Percentiles rank a stretch among this genome's conserved stretches.
Evolutionary conservation across 2,329 filamentous ascomycete genomes (phyloP).

Genomic region (Coniella vitis): DNA sequence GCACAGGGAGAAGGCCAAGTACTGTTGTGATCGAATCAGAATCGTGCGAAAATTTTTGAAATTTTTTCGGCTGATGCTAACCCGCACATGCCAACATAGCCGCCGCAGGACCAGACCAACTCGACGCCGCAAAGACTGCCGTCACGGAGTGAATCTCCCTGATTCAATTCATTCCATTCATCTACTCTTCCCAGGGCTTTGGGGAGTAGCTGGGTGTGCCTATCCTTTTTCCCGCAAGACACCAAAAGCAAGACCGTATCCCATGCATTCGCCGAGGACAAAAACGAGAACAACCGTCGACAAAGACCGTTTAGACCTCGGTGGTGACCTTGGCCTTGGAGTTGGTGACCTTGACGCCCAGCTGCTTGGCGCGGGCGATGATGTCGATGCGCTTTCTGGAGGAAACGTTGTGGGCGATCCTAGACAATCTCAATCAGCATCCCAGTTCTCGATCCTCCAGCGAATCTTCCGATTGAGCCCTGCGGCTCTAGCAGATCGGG

Average conservation of each 20-base stretch:
- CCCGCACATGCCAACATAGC: slow-evolving; percentile 16
- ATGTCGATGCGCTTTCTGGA: slow-evolving; percentile 99
- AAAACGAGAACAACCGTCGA: slow-evolving; percentile 13
- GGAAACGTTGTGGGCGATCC: slow-evolving; percentile 96
- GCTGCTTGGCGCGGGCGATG: slow-evolving; percentile 91
- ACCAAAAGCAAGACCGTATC: slow-evolving; percentile 20
- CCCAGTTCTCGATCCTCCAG: background rate
- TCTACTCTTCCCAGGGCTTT: slow-evolving; percentile 10
- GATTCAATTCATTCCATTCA: slow-evolving; percentile 10
- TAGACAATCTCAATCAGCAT: slow-evolving; percentile 30
- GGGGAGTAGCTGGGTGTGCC: slow-evolving; percentile 12
- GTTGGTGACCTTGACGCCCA: slow-evolving; percentile 99
- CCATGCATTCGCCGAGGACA: slow-evolving; percentile 18
- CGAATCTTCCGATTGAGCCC: background rate
- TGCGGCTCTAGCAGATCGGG: background rate
- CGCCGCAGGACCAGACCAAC: slow-evolving; percentile 14
- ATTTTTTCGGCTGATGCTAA: slow-evolving; percentile 16
- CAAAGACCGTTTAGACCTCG: slow-evolving; percentile 58
- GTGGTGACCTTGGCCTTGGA: slow-evolving; percentile 97
- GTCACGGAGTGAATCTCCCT: slow-evolving; percentile 10
- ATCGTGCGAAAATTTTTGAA: slow-evolving; percentile 14
- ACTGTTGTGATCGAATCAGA: background rate
- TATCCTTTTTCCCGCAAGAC: slow-evolving; percentile 17
- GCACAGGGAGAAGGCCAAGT: background rate
- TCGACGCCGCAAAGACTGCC: slow-evolving; percentile 14